phyloP scores from a whole-genome alignment of 139 green algal genomes.

The Desmodesmus armatus region DNA sequence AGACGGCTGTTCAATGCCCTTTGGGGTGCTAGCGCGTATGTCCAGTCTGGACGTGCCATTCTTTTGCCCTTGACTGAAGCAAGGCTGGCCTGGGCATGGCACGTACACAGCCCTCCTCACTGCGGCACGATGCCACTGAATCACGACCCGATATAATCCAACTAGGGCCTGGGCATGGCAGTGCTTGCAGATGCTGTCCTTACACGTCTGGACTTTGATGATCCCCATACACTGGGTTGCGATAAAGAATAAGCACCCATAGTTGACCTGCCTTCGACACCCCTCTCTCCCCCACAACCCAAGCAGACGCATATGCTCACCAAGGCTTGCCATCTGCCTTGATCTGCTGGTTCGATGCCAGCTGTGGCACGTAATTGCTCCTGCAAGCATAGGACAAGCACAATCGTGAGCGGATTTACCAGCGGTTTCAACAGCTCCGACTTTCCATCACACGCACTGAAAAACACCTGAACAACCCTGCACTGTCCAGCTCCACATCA shows the following conservation, averaged over 20 bases:
- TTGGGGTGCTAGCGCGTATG: not conserved
- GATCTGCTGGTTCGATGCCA: not conserved
- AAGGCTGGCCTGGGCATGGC: too few relatives aligned
- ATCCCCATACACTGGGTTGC: not conserved
- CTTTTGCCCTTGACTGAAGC: too few relatives aligned
- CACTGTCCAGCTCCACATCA: not conserved
- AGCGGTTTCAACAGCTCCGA: too few relatives aligned
- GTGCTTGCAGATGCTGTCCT: not conserved
- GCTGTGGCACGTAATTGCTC: not conserved
- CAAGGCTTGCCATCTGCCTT: not conserved
- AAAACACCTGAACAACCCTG: not conserved
- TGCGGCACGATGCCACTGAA: not conserved
- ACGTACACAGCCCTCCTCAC: not conserved
- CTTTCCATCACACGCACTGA: too few relatives aligned
- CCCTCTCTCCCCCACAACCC: not conserved
- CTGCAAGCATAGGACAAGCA: too few relatives aligned
- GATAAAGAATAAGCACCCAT: not conserved
- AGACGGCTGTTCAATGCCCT: not conserved
- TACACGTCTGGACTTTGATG: not conserved
- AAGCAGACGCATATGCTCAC: constrained; percentile 3
- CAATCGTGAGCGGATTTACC: too few relatives aligned
- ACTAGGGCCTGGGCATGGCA: not conserved
- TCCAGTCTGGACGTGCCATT: too few relatives aligned
- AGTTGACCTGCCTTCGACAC: not conserved
- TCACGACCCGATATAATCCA: not conserved